phyloP scores from a whole-genome alignment of 208 protist species.

The Wallacemonas sp. region DNA sequence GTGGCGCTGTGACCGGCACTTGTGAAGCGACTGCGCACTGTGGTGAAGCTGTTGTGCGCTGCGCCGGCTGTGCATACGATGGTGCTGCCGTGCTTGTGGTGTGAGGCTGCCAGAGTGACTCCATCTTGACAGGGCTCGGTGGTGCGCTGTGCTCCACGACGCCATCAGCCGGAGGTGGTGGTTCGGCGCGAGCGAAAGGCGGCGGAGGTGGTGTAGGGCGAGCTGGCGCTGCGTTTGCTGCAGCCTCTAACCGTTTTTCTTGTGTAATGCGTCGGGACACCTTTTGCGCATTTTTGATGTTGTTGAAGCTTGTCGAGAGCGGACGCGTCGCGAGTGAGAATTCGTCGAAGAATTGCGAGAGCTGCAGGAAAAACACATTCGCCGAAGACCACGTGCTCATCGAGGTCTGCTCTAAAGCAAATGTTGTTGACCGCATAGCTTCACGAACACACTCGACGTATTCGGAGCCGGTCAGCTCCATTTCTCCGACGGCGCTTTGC shows the following conservation, averaged over 20 bases:
- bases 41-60: too few relatives aligned
- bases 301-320: constrained; percentile 30
- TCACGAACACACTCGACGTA: constrained; percentile 42
- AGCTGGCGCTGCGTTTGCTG: neutral
- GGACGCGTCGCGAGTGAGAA: constrained; percentile 13
- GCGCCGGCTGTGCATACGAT: neutral
- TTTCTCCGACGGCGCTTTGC: constrained; percentile 3
- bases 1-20: too few relatives aligned
- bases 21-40: too few relatives aligned
- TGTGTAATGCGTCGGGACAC: constrained; percentile 53
- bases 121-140: neutral
- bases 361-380: constrained; percentile 73
- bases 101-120: neutral
- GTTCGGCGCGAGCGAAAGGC: neutral
- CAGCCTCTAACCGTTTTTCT: constrained; percentile 38
- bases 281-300: constrained; percentile 60
- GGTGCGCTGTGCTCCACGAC: constrained; percentile 12
- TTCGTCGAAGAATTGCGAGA: constrained; percentile 45
- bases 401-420: constrained; percentile 66
- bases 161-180: neutral
- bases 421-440: constrained; percentile 48
- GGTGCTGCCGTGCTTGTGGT: neutral
- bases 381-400: constrained; percentile 68
- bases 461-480: constrained; percentile 7
- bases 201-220: neutral